phyloP scores from a whole-genome alignment of 352 stramenopile genomes.

The Phytophthora pluvialis region DNA sequence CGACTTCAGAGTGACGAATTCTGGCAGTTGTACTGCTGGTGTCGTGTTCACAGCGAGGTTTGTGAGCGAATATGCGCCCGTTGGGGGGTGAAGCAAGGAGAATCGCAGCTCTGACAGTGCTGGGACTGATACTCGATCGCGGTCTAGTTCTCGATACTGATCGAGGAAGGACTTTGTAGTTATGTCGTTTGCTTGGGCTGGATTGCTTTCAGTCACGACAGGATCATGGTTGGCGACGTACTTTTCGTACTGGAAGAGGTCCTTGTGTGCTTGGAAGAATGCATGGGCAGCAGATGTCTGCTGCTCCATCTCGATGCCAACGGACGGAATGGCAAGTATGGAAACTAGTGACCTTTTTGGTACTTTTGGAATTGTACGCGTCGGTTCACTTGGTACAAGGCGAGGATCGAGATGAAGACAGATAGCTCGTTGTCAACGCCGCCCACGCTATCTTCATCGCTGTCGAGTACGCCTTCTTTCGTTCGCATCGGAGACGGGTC shows the following conservation, averaged over 20 bases:
- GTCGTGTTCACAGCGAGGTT: slow-evolving; percentile 4
- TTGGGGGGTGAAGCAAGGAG: slow-evolving; percentile 17
- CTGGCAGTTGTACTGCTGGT: neutral
- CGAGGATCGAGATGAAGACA: slow-evolving; percentile 26
- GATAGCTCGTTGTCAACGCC: slow-evolving; percentile 23
- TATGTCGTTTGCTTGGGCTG: neutral
- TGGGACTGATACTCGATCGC: neutral
- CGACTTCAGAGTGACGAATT: slow-evolving; percentile 27
- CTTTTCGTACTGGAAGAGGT: slow-evolving; percentile 75
- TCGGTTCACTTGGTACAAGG: slow-evolving; percentile 6
- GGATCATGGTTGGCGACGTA: slow-evolving; percentile 41
- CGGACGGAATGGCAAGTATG: slow-evolving; percentile 2
- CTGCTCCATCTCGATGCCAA: slow-evolving; percentile 17
- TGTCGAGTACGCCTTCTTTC: slow-evolving; percentile 34
- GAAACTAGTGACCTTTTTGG: slow-evolving; percentile 7
- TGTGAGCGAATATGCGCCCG: neutral
- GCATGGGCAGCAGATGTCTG: slow-evolving; percentile 16
- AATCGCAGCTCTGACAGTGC: slow-evolving; percentile 13
- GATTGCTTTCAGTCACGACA: slow-evolving; percentile 18
- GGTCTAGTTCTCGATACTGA: slow-evolving; percentile 55
- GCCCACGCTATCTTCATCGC: slow-evolving; percentile 33
- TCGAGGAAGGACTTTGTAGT: slow-evolving; percentile 50
- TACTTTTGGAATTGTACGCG: slow-evolving; percentile 11
- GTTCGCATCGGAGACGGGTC: slow-evolving; percentile 62
- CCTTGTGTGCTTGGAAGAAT: slow-evolving; percentile 69